Conservation (phyloP, 2,329 filamentous ascomycete species). For the Penicillium hordei region DNA sequence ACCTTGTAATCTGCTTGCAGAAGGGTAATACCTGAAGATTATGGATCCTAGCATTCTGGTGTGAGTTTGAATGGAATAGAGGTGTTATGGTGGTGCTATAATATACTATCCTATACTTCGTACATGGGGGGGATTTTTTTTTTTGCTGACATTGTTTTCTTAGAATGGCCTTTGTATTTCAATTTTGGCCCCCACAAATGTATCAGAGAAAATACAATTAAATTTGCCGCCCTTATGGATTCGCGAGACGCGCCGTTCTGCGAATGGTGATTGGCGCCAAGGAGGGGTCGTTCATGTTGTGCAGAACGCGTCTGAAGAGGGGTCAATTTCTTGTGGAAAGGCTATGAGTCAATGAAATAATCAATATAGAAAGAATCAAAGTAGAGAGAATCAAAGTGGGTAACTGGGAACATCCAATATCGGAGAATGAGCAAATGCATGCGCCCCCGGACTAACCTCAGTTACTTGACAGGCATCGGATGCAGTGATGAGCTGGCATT, state of each 20-base stretch:
- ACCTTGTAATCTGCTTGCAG: not conserved
- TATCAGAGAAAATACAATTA: conserved; percentile 8
- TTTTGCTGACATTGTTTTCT: not conserved
- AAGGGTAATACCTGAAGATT: not conserved
- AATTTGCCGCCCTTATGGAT: conserved; percentile 18
- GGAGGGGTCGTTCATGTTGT: conserved; percentile 28
- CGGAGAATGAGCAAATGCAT: conserved; percentile 9
- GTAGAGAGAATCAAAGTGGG: conserved; percentile 1
- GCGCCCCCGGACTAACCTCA: not conserved
- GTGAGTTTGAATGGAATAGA: not conserved
- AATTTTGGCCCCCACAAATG: conserved; percentile 19
- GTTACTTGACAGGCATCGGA: conserved; percentile 49
- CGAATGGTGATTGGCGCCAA: conserved; percentile 26
- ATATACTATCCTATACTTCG: not conserved
- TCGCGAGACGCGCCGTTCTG: conserved; percentile 27
- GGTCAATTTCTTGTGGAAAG: conserved; percentile 1
- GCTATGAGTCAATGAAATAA: conserved; percentile 4
- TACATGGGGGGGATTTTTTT: not conserved
- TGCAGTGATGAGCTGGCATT: conserved; percentile 77
- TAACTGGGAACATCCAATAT: conserved; percentile 3
- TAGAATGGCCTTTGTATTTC: not conserved
- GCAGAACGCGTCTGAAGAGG: conserved; percentile 26
- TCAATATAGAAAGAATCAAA: not conserved
- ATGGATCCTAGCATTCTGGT: not conserved
- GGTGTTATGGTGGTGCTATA: not conserved